phyloP scores from a whole-genome alignment of 257 asterid species.

The Nicotiana tomentosiformis region DNA sequence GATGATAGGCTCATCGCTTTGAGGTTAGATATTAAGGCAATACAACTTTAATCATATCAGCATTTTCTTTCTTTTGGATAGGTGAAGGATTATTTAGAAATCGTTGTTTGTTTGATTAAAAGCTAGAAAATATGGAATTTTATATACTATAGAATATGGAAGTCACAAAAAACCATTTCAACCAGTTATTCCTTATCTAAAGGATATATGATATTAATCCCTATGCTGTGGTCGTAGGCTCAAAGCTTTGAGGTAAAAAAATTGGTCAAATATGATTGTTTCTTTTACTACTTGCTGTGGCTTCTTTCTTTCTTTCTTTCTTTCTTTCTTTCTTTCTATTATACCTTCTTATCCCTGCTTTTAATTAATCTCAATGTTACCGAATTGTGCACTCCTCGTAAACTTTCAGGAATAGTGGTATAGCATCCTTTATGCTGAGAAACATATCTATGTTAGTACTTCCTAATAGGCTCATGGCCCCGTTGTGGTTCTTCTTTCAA shows the following conservation, averaged over 20 bases:
- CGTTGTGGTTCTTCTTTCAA: background rate
- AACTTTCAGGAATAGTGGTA: background rate
- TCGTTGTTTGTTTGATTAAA: constrained; percentile 4
- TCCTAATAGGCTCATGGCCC: background rate
- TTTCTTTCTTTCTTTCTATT: background rate
- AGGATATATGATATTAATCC: background rate
- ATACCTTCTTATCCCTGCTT: background rate
- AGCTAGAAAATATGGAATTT: background rate
- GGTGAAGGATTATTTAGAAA: background rate
- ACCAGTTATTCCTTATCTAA: background rate
- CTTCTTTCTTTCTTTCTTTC: background rate
- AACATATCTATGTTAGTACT: background rate
- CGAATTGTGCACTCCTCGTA: background rate
- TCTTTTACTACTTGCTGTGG: background rate
- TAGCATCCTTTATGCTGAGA: background rate
- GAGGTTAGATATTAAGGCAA: constrained; percentile 71
- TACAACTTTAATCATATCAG: constrained; percentile 8
- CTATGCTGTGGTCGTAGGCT: background rate
- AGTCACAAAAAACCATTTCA: background rate
- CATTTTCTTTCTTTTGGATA: background rate
- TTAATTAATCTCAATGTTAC: background rate
- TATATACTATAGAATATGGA: background rate
- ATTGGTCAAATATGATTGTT: constrained; percentile 30
- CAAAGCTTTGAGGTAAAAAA: background rate
- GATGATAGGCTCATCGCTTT: background rate